A percentile compares a stretch with the other conserved stretches of the same genome.
Evolutionary conservation across 805 yeast genomes (phyloP).

Genomic region (Candida hispaniensis): DNA sequence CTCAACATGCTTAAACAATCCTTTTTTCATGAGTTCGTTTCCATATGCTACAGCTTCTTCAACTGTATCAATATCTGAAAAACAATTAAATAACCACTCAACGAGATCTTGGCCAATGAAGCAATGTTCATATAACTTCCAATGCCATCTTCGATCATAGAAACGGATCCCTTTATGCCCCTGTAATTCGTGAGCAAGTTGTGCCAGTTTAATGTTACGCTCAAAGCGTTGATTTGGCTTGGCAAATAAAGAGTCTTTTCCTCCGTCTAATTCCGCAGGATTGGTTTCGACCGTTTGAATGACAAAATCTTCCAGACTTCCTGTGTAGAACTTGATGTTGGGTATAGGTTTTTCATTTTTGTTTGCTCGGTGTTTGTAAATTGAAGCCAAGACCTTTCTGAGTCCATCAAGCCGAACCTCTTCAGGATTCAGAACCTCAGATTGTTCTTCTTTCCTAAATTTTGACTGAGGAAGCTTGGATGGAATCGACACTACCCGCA

Average conservation of each 20-base stretch:
- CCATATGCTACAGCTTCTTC: slow-evolving; percentile 82
- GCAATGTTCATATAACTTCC: slow-evolving; percentile 64
- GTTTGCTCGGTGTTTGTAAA: slow-evolving; percentile 48
- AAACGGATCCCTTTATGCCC: slow-evolving; percentile 53
- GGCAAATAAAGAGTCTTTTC: slow-evolving; percentile 31
- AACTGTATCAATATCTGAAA: slow-evolving; percentile 66
- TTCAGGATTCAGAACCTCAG: slow-evolving; percentile 64
- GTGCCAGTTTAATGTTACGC: slow-evolving; percentile 39
- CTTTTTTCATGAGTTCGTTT: slow-evolving; percentile 59
- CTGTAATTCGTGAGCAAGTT: slow-evolving; percentile 57
- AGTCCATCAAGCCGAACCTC: slow-evolving; percentile 91
- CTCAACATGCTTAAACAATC: slow-evolving; percentile 72
- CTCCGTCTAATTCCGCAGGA: slow-evolving; percentile 21
- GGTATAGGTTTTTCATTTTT: slow-evolving; percentile 38
- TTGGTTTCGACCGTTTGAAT: slow-evolving; percentile 37
- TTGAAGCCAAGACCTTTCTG: slow-evolving; percentile 46
- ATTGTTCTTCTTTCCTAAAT: slow-evolving; percentile 31
- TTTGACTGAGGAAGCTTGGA: slow-evolving; percentile 25
- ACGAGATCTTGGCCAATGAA: slow-evolving; percentile 81
- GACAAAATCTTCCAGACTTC: slow-evolving; percentile 61
- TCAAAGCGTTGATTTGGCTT: slow-evolving; percentile 33
- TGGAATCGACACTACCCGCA: slow-evolving; percentile 81
- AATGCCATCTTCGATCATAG: slow-evolving; percentile 84
- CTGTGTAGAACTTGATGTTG: slow-evolving; percentile 80
- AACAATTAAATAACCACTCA: slow-evolving; percentile 69